Conservation (phyloP, 2,329 filamentous ascomycete genomes). For the Diaporthe humulicola region DNA sequence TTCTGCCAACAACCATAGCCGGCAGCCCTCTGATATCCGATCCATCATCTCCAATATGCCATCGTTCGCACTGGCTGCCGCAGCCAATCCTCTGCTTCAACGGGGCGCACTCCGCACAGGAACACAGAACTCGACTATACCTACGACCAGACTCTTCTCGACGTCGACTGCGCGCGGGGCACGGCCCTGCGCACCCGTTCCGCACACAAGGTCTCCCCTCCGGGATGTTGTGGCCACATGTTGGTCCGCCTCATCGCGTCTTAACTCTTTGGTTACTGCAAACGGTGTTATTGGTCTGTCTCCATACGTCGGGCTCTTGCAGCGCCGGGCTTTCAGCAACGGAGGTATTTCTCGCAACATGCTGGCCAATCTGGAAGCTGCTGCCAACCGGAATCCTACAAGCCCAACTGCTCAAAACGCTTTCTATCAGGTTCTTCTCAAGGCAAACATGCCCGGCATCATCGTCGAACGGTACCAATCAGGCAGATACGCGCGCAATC, state of each 20-base stretch:
- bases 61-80: slow-evolving; percentile 46
- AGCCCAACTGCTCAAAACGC: slow-evolving; percentile 92
- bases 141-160: slow-evolving; percentile 31
- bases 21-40: slow-evolving; percentile 48
- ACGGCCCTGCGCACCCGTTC: neutral
- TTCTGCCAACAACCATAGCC: slow-evolving; percentile 1
- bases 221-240: neutral
- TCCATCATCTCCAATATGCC: slow-evolving; percentile 49
- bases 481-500: slow-evolving; percentile 85
- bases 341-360: slow-evolving; percentile 71
- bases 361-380: slow-evolving; percentile 88
- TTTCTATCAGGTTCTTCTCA: slow-evolving; percentile 92
- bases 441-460: slow-evolving; percentile 94
- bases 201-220: slow-evolving; percentile 16
- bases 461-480: slow-evolving; percentile 91
- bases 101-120: slow-evolving; percentile 15
- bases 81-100: slow-evolving; percentile 45
- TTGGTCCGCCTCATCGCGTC: neutral
- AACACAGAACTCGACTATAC: neutral
- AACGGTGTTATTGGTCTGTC: slow-evolving; percentile 30
- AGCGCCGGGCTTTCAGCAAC: slow-evolving; percentile 56
- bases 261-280: neutral
- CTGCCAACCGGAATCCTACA: slow-evolving; percentile 90
- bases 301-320: slow-evolving; percentile 39
- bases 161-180: slow-evolving; percentile 11